A percentile compares a stretch with the other conserved stretches of the same genome.
Conservation (phyloP, 164 flowering plant species). For the Magnolia officinalis region DNA sequence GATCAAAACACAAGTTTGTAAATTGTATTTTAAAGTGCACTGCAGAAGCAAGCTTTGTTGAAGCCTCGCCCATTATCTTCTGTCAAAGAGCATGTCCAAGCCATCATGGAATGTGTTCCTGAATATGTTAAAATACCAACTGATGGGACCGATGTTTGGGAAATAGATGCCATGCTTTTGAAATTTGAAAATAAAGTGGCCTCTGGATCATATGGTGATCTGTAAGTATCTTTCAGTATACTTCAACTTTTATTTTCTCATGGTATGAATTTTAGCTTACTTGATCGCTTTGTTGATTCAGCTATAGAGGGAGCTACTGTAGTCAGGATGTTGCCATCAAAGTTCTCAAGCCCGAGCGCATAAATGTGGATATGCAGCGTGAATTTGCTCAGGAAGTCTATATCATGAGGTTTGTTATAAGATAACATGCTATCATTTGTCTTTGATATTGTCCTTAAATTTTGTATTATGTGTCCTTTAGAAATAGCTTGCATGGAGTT, state of each 20-base stretch:
- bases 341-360: constrained; percentile 67
- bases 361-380: constrained; percentile 61
- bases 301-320: constrained; percentile 72
- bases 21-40: constrained; percentile 8
- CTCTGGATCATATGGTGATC: constrained; percentile 71
- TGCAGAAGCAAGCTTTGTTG: constrained; percentile 36
- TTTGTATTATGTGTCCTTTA: too few species aligned
- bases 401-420: constrained; percentile 71
- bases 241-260: background rate
- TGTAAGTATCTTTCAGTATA: constrained; percentile 50
- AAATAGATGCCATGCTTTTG: constrained; percentile 58
- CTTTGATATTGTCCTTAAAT: too few species aligned
- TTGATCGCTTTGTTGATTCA: constrained; percentile 21
- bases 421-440: background rate
- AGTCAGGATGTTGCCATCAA: constrained; percentile 97
- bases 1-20: background rate
- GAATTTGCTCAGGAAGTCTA: constrained; percentile 92
- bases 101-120: constrained; percentile 16
- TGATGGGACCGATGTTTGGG: constrained; percentile 82
- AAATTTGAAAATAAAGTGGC: constrained; percentile 66
- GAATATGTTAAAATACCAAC: constrained; percentile 51
- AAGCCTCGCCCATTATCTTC: constrained; percentile 22
- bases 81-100: constrained; percentile 26
- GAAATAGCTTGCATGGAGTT: too few species aligned
- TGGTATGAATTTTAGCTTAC: background rate